These are phyloP conservation scores for Chaetomiaceae sp. DNA, from an alignment of 2,329 filamentous ascomycete species.

Conservation along the genomic window DNA sequence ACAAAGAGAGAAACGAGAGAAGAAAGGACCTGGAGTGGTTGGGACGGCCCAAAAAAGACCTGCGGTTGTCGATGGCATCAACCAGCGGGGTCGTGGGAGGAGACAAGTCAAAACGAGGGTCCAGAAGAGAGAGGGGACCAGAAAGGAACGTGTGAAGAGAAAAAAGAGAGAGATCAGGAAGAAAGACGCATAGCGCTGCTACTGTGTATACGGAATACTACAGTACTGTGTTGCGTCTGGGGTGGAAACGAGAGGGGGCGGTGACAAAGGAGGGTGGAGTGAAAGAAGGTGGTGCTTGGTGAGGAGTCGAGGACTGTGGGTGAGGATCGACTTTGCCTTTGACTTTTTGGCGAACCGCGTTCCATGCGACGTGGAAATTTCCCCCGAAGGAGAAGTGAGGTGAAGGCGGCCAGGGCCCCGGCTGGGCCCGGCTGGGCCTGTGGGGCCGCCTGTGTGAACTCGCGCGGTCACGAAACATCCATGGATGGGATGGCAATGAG, in stretches of 20 bases:
- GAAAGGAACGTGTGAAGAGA: too few relatives aligned
- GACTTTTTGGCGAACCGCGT: neutral
- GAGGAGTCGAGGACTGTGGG: too few relatives aligned
- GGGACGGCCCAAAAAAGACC: slow-evolving; percentile 3
- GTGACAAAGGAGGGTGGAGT: slow-evolving; percentile 10
- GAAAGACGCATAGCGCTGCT: too few relatives aligned
- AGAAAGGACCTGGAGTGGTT: neutral
- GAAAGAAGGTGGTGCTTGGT: neutral
- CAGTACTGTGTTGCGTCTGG: neutral
- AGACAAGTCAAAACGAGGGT: slow-evolving; percentile 11
- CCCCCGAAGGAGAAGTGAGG: too few relatives aligned
- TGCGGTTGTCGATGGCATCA: slow-evolving; percentile 8
- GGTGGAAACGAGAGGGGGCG: slow-evolving; percentile 2
- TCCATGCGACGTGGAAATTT: slow-evolving; percentile 6
- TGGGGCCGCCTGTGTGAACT: too few relatives aligned
- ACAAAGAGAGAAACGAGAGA: neutral
- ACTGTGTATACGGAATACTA: too few relatives aligned
- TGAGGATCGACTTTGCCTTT: slow-evolving; percentile 2
- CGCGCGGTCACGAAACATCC: slow-evolving; percentile 12
- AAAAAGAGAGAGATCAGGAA: too few relatives aligned
- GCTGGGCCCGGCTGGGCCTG: too few relatives aligned
- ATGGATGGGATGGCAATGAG: too few relatives aligned
- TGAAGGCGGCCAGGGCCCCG: too few relatives aligned
- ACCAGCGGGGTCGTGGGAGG: neutral
- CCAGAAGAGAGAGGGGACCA: neutral